Evolutionary conservation across 2,329 filamentous ascomycete species (phyloP).

Genomic region (Sporothrix luriei): DNA sequence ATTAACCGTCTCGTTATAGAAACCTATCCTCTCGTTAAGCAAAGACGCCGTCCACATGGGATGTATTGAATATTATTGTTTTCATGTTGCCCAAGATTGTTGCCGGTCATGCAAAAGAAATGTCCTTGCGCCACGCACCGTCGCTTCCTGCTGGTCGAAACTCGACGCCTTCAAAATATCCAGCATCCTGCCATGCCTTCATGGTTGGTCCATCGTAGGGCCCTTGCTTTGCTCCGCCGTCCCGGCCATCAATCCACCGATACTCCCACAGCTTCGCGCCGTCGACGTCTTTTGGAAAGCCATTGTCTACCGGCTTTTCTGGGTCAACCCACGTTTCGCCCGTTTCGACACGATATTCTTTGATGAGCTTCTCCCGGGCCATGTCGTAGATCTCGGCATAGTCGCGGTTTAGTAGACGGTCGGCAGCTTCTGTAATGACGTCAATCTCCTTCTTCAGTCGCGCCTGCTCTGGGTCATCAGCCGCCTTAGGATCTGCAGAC

Average conservation of each 20-base stretch:
- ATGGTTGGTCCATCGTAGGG: conserved; percentile 85
- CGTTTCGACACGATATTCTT: conserved; percentile 81
- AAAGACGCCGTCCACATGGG: not conserved
- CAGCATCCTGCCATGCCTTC: conserved; percentile 86
- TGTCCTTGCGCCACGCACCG: conserved; percentile 56
- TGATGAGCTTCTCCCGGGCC: conserved; percentile 78
- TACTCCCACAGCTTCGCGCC: conserved; percentile 74
- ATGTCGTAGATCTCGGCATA: conserved; percentile 90
- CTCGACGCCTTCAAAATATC: conserved; percentile 92
- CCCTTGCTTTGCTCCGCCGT: conserved; percentile 76
- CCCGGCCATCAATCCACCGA: conserved; percentile 85
- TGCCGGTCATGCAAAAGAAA: conserved; percentile 38
- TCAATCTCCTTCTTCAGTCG: conserved; percentile 74
- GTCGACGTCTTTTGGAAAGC: conserved; percentile 12
- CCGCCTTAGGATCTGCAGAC: conserved; percentile 55
- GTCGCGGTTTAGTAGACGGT: conserved; percentile 79
- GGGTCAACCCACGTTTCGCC: conserved; percentile 77
- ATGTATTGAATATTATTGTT: not conserved
- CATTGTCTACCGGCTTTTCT: conserved; percentile 40
- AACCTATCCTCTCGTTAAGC: not conserved
- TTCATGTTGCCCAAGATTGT: not conserved
- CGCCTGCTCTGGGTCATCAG: conserved; percentile 68
- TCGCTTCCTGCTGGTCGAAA: conserved; percentile 64
- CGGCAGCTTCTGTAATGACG: conserved; percentile 83
- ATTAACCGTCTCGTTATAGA: not conserved